These are phyloP conservation scores for Penicillium atrosanguineum DNA, from an alignment of 495 filamentous ascomycete genomes.

Conservation along the genomic window DNA sequence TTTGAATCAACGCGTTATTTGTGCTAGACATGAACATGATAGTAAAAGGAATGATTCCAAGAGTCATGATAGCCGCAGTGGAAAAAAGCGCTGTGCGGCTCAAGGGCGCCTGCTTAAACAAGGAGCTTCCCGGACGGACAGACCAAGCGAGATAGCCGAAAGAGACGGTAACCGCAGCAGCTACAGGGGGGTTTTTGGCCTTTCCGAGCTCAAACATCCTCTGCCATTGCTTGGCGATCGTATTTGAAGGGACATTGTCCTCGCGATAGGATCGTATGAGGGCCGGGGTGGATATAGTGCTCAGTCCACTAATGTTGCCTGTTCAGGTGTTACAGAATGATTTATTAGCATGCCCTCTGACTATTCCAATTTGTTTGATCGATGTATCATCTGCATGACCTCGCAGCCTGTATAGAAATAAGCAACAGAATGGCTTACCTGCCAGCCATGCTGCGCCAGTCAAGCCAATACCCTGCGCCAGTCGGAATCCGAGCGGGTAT, in stretches of 20 bases:
- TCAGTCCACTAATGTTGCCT: slow-evolving; percentile 40
- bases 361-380: not conserved
- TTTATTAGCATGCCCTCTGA: not conserved
- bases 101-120: slow-evolving; percentile 22
- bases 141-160: slow-evolving; percentile 42
- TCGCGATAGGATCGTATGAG: slow-evolving; percentile 26
- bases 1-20: slow-evolving; percentile 26
- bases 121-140: slow-evolving; percentile 20
- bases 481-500: slow-evolving; percentile 19
- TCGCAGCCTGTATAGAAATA: not conserved
- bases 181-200: slow-evolving; percentile 33
- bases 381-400: not conserved
- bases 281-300: slow-evolving; percentile 31
- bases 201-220: slow-evolving; percentile 34
- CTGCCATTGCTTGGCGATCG: slow-evolving; percentile 28
- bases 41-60: slow-evolving; percentile 41
- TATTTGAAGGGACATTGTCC: slow-evolving; percentile 26
- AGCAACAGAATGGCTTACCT: slow-evolving; percentile 15
- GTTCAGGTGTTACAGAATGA: not conserved
- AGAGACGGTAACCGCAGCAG: slow-evolving; percentile 25
- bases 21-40: slow-evolving; percentile 20
- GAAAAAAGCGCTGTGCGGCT: slow-evolving; percentile 23
- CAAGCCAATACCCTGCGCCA: slow-evolving; percentile 33
- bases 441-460: slow-evolving; percentile 33
- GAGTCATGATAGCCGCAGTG: slow-evolving; percentile 28